Conservation (phyloP, 1,139 yeast genomes). For the Taphrina betulina region DNA sequence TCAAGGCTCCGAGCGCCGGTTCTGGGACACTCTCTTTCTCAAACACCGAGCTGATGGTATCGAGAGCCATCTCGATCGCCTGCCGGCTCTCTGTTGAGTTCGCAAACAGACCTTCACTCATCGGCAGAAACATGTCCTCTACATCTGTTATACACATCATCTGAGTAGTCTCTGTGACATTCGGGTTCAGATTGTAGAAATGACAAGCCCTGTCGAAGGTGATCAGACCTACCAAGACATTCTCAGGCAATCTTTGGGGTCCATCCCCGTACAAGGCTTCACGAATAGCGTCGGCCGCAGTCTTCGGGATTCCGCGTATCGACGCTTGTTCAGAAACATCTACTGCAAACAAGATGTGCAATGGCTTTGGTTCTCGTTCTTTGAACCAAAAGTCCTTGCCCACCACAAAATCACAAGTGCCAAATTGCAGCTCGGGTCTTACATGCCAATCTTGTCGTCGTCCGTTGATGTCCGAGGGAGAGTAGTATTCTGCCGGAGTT, state of each 20-base stretch:
- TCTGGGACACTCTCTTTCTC: slow-evolving; percentile 55
- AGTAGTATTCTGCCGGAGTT: slow-evolving; percentile 59
- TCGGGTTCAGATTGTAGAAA: slow-evolving; percentile 63
- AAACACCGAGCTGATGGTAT: slow-evolving; percentile 56
- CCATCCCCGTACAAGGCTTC: slow-evolving; percentile 51
- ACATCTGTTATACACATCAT: slow-evolving; percentile 69
- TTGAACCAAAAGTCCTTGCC: slow-evolving; percentile 66
- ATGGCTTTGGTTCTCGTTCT: slow-evolving; percentile 47
- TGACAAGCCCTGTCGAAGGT: slow-evolving; percentile 74
- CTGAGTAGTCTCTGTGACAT: slow-evolving; percentile 56
- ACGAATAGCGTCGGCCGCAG: slow-evolving; percentile 73
- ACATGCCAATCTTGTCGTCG: slow-evolving; percentile 61
- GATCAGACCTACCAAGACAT: slow-evolving; percentile 63
- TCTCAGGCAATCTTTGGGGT: slow-evolving; percentile 46
- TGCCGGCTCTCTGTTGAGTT: slow-evolving; percentile 66
- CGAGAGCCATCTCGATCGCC: slow-evolving; percentile 67
- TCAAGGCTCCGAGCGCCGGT: slow-evolving; percentile 77
- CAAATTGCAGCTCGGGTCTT: slow-evolving; percentile 75
- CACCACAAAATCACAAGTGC: slow-evolving; percentile 82
- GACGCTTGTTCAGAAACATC: slow-evolving; percentile 69
- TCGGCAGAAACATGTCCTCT: slow-evolving; percentile 79
- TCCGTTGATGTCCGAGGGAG: slow-evolving; percentile 61
- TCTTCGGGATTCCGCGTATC: slow-evolving; percentile 61
- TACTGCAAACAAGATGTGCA: slow-evolving; percentile 73
- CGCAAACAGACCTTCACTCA: slow-evolving; percentile 71